phyloP scores from a whole-genome alignment of 208 protist species.

The Trypanosoma caninum region DNA sequence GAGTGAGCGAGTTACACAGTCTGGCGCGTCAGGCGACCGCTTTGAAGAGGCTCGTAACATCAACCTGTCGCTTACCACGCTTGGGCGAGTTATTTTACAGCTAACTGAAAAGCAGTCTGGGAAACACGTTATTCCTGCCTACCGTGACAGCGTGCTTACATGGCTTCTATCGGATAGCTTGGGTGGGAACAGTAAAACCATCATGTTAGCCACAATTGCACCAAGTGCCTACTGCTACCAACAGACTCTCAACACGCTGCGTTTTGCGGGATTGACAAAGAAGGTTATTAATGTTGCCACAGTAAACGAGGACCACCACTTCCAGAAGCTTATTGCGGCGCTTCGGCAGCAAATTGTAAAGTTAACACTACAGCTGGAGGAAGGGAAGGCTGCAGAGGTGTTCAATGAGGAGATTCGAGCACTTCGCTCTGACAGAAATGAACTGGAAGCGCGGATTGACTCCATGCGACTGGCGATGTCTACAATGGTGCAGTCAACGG shows the following conservation, averaged over 20 bases:
- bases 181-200: slow-evolving; percentile 87
- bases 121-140: slow-evolving; percentile 66
- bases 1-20: slow-evolving; percentile 90
- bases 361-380: slow-evolving; percentile 75
- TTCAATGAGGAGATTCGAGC: slow-evolving; percentile 48
- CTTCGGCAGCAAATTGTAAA: slow-evolving; percentile 77
- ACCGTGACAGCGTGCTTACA: slow-evolving; percentile 86
- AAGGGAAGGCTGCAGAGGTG: slow-evolving; percentile 56
- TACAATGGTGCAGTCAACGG: slow-evolving; percentile 33
- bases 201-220: slow-evolving; percentile 84
- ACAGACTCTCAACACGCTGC: slow-evolving; percentile 85
- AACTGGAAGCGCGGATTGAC: slow-evolving; percentile 37
- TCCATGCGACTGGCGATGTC: slow-evolving; percentile 33
- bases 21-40: slow-evolving; percentile 89
- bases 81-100: slow-evolving; percentile 88
- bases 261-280: slow-evolving; percentile 83
- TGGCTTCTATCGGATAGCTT: slow-evolving; percentile 86
- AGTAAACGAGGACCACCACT: slow-evolving; percentile 82
- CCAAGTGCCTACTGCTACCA: slow-evolving; percentile 80
- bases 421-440: slow-evolving; percentile 44
- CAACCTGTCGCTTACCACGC: slow-evolving; percentile 94
- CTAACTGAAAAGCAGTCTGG: slow-evolving; percentile 74
- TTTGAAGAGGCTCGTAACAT: slow-evolving; percentile 96
- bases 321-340: slow-evolving; percentile 66
- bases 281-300: slow-evolving; percentile 82